Percentiles rank a stretch among this genome's conserved stretches.
These are phyloP conservation scores for Claviceps maximensis DNA, from an alignment of 2,329 filamentous ascomycete species.

Conservation along the genomic window DNA sequence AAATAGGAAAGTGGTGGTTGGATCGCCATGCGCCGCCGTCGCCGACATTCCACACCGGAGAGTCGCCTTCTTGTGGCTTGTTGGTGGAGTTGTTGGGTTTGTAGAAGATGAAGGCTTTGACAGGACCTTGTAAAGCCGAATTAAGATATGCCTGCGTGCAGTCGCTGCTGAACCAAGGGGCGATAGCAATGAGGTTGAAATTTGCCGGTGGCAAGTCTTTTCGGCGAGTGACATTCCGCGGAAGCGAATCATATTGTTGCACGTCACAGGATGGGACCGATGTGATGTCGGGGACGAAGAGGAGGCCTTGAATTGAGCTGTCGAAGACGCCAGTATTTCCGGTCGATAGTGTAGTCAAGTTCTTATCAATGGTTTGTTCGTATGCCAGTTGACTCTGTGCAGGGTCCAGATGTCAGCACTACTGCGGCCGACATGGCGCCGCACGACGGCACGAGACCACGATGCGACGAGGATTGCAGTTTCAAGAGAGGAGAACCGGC, in stretches of 20 bases:
- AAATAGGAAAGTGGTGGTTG: slow-evolving; percentile 64
- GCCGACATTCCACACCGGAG: slow-evolving; percentile 55
- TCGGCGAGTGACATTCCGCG: slow-evolving; percentile 60
- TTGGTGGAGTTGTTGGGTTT: slow-evolving; percentile 39
- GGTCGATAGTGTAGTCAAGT: slow-evolving; percentile 64
- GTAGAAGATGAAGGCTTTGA: slow-evolving; percentile 53
- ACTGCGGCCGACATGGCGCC: background rate
- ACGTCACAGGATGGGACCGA: slow-evolving; percentile 47
- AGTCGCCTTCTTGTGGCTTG: slow-evolving; percentile 52
- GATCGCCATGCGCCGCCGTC: slow-evolving; percentile 60
- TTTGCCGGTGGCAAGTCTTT: slow-evolving; percentile 54
- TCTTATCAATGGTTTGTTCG: slow-evolving; percentile 35
- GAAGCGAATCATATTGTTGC: slow-evolving; percentile 52
- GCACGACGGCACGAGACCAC: background rate
- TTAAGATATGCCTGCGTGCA: slow-evolving; percentile 65
- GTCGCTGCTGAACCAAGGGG: slow-evolving; percentile 66
- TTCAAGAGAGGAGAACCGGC: background rate
- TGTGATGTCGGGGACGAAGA: slow-evolving; percentile 69
- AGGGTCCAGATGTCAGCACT: background rate
- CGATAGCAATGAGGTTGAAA: slow-evolving; percentile 67
- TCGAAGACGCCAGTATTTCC: slow-evolving; percentile 47
- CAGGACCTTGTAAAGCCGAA: slow-evolving; percentile 41
- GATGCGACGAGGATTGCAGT: background rate
- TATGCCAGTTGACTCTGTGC: slow-evolving; percentile 35
- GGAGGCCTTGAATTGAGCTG: slow-evolving; percentile 57